A percentile compares a stretch with the other conserved stretches of the same genome.
These are phyloP conservation scores for Piper betle DNA, from an alignment of 164 flowering plant species.

Conservation along the genomic window DNA sequence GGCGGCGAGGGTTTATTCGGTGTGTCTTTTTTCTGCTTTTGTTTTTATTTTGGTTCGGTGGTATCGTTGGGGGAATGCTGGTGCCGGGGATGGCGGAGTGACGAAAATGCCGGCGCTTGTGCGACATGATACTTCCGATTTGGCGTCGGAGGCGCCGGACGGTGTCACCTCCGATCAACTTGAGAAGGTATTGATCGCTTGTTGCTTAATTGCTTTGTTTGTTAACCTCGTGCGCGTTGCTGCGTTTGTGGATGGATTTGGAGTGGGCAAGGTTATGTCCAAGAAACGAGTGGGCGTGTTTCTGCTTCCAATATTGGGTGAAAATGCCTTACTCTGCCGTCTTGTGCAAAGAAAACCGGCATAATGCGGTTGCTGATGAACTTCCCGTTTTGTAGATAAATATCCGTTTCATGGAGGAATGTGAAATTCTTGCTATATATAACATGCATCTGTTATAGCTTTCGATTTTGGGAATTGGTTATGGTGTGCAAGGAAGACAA, in stretches of 20 bases:
- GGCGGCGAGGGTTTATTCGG: too few species aligned
- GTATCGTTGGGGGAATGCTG: not conserved
- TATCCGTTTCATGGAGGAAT: too few species aligned
- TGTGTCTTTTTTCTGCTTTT: too few species aligned
- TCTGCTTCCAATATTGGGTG: too few species aligned
- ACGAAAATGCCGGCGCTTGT: constrained; percentile 26
- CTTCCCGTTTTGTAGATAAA: not conserved
- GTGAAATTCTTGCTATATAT: too few species aligned
- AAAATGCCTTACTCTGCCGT: too few species aligned
- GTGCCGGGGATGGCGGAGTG: not conserved
- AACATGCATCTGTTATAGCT: too few species aligned
- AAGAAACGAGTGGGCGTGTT: too few species aligned
- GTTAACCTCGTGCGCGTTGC: not conserved
- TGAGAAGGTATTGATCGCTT: constrained; percentile 50
- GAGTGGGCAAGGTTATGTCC: not conserved
- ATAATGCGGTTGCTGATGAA: not conserved
- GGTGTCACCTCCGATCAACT: constrained; percentile 73
- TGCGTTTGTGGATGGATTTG: not conserved
- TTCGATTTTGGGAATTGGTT: not conserved
- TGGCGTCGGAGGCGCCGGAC: constrained; percentile 26
- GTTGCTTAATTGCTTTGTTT: not conserved
- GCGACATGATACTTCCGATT: constrained; percentile 20
- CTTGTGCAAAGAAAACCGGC: too few species aligned
- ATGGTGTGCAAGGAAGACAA: not conserved
- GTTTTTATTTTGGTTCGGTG: too few species aligned